A percentile compares a stretch with the other conserved stretches of the same genome.
phyloP scores from a whole-genome alignment of 306 rosid genomes.

The Erythrophleum fordii region DNA sequence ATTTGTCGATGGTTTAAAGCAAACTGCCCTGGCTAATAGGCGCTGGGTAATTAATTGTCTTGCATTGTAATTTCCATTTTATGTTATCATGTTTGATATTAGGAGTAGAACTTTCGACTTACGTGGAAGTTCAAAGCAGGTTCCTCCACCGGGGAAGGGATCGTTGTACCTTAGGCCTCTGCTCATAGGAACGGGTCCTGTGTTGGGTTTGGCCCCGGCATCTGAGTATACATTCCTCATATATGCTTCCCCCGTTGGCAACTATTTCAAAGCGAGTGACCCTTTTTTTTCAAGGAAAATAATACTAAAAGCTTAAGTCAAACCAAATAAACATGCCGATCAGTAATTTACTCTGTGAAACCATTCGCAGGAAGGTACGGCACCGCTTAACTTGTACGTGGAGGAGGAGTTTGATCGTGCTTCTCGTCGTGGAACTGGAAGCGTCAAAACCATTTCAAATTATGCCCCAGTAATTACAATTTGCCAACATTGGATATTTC shows the following conservation, averaged over 20 bases:
- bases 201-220: slow-evolving; percentile 80
- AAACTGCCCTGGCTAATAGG: slow-evolving; percentile 70
- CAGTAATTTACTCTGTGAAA: too few relatives aligned
- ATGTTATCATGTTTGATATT: too few relatives aligned
- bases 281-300: background rate
- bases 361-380: slow-evolving; percentile 70
- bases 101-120: background rate
- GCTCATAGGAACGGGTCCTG: slow-evolving; percentile 81
- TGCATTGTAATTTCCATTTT: background rate
- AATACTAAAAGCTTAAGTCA: background rate
- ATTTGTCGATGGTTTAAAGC: slow-evolving; percentile 78
- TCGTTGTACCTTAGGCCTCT: slow-evolving; percentile 84
- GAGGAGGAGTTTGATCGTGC: slow-evolving; percentile 88
- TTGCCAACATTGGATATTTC: background rate
- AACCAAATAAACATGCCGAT: background rate
- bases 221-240: slow-evolving; percentile 80
- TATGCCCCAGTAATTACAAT: slow-evolving; percentile 71
- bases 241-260: slow-evolving; percentile 90
- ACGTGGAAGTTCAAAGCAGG: slow-evolving; percentile 41
- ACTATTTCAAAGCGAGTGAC: slow-evolving; percentile 73
- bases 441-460: slow-evolving; percentile 80
- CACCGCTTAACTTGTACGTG: slow-evolving; percentile 76
- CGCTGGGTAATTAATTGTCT: slow-evolving; percentile 61
- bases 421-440: slow-evolving; percentile 79
- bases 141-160: slow-evolving; percentile 88